A percentile compares a stretch with the other conserved stretches of the same genome.
Evolutionary conservation across 495 filamentous ascomycete species (phyloP).

Genomic region (Penicillium desertorum): DNA sequence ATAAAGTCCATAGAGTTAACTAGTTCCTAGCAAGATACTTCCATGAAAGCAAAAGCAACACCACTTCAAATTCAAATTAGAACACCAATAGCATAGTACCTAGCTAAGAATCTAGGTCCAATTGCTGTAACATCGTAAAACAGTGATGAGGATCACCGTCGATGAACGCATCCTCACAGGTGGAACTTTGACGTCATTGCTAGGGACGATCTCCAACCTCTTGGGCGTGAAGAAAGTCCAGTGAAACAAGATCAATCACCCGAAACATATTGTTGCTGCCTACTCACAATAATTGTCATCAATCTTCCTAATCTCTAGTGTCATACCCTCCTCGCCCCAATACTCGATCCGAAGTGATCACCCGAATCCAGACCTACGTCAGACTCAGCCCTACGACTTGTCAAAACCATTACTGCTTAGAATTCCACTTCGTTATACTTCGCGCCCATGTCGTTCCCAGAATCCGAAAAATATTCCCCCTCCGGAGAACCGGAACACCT

Average conservation of each 20-base stretch:
- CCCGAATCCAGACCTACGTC: constrained; percentile 6
- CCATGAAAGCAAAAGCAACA: neutral
- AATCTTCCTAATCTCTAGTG: constrained; percentile 3
- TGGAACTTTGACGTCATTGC: constrained; percentile 26
- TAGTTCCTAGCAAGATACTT: neutral
- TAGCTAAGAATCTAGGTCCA: too few relatives aligned
- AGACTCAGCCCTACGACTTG: constrained; percentile 27
- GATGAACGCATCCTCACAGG: neutral
- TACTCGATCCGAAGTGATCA: neutral
- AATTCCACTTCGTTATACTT: neutral
- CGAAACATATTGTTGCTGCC: constrained; percentile 11
- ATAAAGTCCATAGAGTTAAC: too few relatives aligned
- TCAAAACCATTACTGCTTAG: constrained; percentile 10
- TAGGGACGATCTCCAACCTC: constrained; percentile 21
- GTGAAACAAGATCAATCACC: neutral
- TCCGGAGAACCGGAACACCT: neutral
- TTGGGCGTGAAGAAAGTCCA: constrained; percentile 9
- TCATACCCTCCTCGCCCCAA: constrained; percentile 9
- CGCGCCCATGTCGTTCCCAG: neutral
- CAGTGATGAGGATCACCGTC: neutral
- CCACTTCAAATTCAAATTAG: neutral
- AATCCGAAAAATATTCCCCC: neutral
- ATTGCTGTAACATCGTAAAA: too few relatives aligned
- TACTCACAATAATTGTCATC: neutral
- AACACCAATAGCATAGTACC: neutral